A percentile compares a stretch with the other conserved stretches of the same genome.
Evolutionary conservation across 768 basidiomycete genomes (phyloP).

Genomic region (Phylloporus sp.): DNA sequence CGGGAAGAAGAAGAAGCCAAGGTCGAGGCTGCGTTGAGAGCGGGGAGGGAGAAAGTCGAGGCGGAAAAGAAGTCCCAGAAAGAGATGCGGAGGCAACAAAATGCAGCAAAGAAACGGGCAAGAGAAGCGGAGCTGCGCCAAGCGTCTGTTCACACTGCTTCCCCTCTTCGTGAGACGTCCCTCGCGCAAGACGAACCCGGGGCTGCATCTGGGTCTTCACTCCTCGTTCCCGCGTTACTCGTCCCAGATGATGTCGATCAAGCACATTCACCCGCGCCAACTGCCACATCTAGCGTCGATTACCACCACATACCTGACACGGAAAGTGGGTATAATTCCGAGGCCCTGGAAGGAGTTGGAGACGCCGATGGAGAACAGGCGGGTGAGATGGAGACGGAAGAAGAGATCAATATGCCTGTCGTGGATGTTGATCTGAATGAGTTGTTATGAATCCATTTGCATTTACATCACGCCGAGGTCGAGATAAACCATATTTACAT

Average conservation of each 20-base stretch:
- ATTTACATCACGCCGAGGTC: background rate
- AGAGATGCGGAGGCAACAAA: conserved; percentile 48
- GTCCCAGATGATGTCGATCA: conserved; percentile 32
- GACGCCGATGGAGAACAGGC: conserved; percentile 27
- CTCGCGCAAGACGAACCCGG: conserved; percentile 28
- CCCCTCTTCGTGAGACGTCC: conserved; percentile 27
- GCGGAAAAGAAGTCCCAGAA: conserved; percentile 37
- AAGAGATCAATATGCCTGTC: conserved; percentile 23
- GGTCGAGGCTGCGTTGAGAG: conserved; percentile 37
- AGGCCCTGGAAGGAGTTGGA: conserved; percentile 31
- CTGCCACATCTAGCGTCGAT: conserved; percentile 48
- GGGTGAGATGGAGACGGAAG: conserved; percentile 22
- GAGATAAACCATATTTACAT: background rate
- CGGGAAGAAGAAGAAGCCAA: conserved; percentile 70
- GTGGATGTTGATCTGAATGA: conserved; percentile 29
- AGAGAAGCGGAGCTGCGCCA: conserved; percentile 34
- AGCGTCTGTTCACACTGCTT: conserved; percentile 21
- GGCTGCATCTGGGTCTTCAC: conserved; percentile 21
- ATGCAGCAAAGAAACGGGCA: conserved; percentile 48
- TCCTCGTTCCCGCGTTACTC: conserved; percentile 22
- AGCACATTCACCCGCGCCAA: conserved; percentile 48
- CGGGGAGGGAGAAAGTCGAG: conserved; percentile 44
- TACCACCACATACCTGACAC: conserved; percentile 35
- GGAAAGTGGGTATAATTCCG: conserved; percentile 58
- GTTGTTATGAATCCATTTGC: conserved; percentile 18